Evolutionary conservation across 495 filamentous ascomycete species (phyloP), one percentile per base, ranked within the genome.

Genomic region (Hypoxylon fuscum): DNA sequence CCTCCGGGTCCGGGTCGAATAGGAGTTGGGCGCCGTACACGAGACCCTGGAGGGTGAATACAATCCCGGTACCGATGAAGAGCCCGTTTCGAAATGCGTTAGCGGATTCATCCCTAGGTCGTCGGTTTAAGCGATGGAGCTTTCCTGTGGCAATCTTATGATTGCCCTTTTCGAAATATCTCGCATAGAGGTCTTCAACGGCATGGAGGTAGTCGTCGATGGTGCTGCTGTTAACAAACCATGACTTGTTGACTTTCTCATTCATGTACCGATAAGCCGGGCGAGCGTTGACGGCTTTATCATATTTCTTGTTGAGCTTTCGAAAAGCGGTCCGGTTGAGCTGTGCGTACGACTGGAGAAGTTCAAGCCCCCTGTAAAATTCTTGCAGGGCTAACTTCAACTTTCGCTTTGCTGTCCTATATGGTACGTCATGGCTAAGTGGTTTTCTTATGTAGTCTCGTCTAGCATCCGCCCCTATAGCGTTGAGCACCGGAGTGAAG

Each of bases 271-370:
- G 82, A 62, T 88, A 81, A 6, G 88, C 83, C 2, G 90, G 90
- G 21, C 87, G 84, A 43, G 92, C 85, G 60, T 94, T 85, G 48
- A 91, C 84, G 5, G 87, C 84, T 74, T 98, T 98, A 77, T 98
- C 93, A 66, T 93, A 97, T 76, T 98, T 98, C 76, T 98, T 98
- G 74, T 95, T 98, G 69, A 98, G 93, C 72, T 98, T 98, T 6
- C 93, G 89, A 58, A 98, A 97, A 1, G 92, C 96, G 1, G 91
- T 95, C 44, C 90, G 83, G 68, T 98, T 98, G 11, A 97, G 77
- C 15, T 93, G 80, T 5, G 91, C 89, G 68, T 95, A 98, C 0
- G 90, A 90, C 75, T 97, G 96, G 17, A 98, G 75, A 14, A 98
- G 81, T 71, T 98, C 95, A 2, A 98, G 81, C 5, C 92, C 88